Conservation (phyloP, 2,329 filamentous ascomycete species). For the Tolypocladium inflatum region DNA sequence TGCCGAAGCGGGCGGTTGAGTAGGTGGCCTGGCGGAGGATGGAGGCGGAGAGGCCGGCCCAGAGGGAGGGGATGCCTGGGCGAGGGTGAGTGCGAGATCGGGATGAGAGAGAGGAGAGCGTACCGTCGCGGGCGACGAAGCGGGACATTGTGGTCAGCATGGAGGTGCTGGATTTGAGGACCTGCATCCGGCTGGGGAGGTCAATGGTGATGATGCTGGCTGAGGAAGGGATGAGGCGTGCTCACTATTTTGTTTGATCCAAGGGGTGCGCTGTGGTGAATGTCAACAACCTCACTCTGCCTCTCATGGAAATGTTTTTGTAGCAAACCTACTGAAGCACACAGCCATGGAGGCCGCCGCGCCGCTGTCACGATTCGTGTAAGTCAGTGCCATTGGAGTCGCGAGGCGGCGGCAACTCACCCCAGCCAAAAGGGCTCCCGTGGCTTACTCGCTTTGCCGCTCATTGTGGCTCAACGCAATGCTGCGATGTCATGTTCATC, state of each 20-base stretch:
- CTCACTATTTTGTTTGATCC: slow-evolving; percentile 35
- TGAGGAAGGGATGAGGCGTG: neutral
- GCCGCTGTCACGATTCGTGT: slow-evolving; percentile 18
- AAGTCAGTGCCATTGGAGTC: neutral
- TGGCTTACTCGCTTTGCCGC: slow-evolving; percentile 2
- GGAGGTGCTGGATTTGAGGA: slow-evolving; percentile 27
- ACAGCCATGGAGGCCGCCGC: slow-evolving; percentile 35
- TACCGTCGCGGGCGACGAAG: slow-evolving; percentile 30
- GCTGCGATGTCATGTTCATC: neutral
- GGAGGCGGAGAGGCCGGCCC: neutral
- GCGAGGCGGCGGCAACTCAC: slow-evolving; percentile 15
- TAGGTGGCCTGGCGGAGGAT: neutral
- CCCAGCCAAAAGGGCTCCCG: slow-evolving; percentile 36
- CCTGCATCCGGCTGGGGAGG: slow-evolving; percentile 30
- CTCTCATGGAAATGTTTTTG: neutral
- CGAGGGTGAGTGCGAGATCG: slow-evolving; percentile 12
- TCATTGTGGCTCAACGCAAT: neutral
- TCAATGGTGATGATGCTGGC: neutral
- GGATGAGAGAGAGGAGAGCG: neutral
- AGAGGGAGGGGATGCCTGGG: neutral
- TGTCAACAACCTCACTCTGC: neutral
- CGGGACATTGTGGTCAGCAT: slow-evolving; percentile 27
- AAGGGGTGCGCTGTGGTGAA: slow-evolving; percentile 27
- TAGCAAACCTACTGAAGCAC: slow-evolving; percentile 29
- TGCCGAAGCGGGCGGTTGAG: neutral